Evolutionary conservation across 2,329 filamentous ascomycete genomes (phyloP), one percentile per base, ranked within the genome.

Genomic region (Penicillium sp.): DNA sequence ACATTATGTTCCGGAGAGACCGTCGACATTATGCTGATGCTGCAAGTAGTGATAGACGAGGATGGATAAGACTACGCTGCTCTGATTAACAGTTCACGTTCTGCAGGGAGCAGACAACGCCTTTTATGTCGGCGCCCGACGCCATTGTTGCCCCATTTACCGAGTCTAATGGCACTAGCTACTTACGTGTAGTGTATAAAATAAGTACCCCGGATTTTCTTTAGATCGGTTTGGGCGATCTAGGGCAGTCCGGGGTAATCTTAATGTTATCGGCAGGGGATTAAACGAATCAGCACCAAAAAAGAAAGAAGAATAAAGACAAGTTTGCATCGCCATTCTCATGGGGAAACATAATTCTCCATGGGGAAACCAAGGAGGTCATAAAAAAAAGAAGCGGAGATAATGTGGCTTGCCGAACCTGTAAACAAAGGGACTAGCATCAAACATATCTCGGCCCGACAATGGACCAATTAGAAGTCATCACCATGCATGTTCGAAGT

Each of bases 371-470:
- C 14, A 44, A 14, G 40, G 22, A 18, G n/a, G 15, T 9, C 3
- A 18, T n/a, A 9, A 18, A 18, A 18, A 3, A 0, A 18, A 37
- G 33, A 37, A 37, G 14, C 6, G 33, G 14, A 18, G 33, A 18
- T 20, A 3, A 2, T 31, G 42, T 27, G 43, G 43, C 43, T 31
- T 45, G 18, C 9, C n/a, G 43, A 15, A 7, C 26, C 14, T 12
- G n/a, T 26, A 27, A 27, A 25, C 3, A 45, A 26, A 27, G 14
- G 12, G 15, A 29, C 43, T 26, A 45, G 25, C 23, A 37, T 18
- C 33, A 22, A 40, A 18, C 37, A 40, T 20, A 48, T 49, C 22
- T 55, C 61, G 58, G 57, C 14, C 61, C 57, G 62, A 62, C 45
- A 59, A 59, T 50, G 37, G 15, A 18, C 53, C 55, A 65, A 64